Base-by-base conservation (phyloP, 495 filamentous ascomycete genomes). In the Daldinia caldariorum region DNA sequence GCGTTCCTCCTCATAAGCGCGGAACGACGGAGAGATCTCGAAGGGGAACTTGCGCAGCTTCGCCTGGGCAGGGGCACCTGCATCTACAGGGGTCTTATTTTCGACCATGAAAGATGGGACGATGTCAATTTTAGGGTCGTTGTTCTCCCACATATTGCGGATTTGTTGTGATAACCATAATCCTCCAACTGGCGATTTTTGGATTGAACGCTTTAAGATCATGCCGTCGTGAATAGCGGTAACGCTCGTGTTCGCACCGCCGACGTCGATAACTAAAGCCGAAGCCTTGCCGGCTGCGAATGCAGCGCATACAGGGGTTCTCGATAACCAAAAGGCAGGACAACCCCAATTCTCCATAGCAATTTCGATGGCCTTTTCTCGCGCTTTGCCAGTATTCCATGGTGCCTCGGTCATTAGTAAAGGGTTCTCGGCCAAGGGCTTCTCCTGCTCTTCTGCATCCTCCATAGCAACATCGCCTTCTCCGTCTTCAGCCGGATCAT, bases 321-420 rank as follows among this genome's bases (percentile, higher is more conserved):
- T 69, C 58, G 90, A 91, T 56, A 97, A 83, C 84, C 93, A 99
- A 80, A 97, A 98, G 4, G 95, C 95, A 13, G 95, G 95, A 39
- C 88, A 89, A 14, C 93, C 94, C 90, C 94, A 99, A 69, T 87
- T 91, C 84, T 99, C 95, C 89, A 99, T 97, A 32, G 90, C 92
- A 59, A 97, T 87, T 80, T 99, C 96, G 70, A 97, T 93, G 6
- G 89, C 89, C 83, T 92, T 94, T 79, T 99, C 95, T 39, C 95
- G 85, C 64, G 90, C 88, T 80, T 97, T 98, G 14, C 86, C 78
- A 20, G 90, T 83, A 77, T 97, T 98, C 94, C 94, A 97, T 31
- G 91, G 91, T 20, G 92, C 90, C 81, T 99, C 95, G 4, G 91
- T 97, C 90, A 98, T 93, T 43, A 99, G 85, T 69, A 99, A 82